Evolutionary conservation across 768 basidiomycete genomes (phyloP).

Genomic region (Suillus bovinus): DNA sequence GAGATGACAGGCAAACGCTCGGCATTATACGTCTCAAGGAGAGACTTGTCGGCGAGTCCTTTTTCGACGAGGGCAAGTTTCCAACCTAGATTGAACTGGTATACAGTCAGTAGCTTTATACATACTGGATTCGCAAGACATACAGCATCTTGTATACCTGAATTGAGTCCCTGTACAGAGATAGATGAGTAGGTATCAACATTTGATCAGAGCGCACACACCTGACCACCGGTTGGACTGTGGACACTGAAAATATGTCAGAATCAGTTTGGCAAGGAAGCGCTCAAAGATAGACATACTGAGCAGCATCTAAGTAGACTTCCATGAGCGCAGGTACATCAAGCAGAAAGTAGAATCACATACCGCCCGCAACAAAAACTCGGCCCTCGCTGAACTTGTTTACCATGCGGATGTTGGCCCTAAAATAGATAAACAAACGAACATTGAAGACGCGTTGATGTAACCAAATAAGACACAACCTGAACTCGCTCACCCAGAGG

Average conservation of each 20-base stretch:
- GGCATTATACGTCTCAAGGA: conserved; percentile 40
- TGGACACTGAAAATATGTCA: background rate
- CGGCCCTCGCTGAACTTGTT: background rate
- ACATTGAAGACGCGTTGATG: background rate
- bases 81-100: conserved; percentile 43
- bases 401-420: background rate
- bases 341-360: background rate
- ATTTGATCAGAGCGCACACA: background rate
- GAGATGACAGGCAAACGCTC: conserved; percentile 44
- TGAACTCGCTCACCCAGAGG: conserved; percentile 26
- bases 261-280: background rate
- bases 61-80: conserved; percentile 41
- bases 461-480: conserved; percentile 21
- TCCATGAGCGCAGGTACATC: background rate
- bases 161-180: conserved; percentile 37
- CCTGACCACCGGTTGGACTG: background rate
- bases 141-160: conserved; percentile 40
- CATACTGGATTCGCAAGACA: conserved; percentile 6
- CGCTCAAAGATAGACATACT: background rate
- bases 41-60: conserved; percentile 28
- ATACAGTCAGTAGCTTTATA: background rate
- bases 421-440: background rate
- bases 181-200: background rate
- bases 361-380: background rate
- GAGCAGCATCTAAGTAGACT: background rate